phyloP scores from a whole-genome alignment of 345 rosid species.

The Eutrema yunnanense region DNA sequence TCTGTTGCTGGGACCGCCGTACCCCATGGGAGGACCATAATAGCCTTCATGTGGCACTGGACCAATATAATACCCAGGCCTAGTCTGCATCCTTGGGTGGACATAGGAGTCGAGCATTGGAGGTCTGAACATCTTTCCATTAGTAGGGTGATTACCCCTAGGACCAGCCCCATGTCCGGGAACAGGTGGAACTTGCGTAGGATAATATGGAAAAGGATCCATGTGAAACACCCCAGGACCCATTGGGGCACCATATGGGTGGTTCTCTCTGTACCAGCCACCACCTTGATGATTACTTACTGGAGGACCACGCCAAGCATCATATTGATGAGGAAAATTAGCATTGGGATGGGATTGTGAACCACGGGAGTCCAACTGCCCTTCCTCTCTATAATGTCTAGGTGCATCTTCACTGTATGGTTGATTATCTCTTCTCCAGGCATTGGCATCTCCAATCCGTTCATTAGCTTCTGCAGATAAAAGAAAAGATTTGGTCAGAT shows the following conservation, averaged over 20 bases:
- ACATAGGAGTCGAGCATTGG: constrained; percentile 70
- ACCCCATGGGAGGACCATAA: constrained; percentile 84
- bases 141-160: constrained; percentile 61
- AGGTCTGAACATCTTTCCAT: constrained; percentile 75
- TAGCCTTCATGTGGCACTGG: constrained; percentile 72
- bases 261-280: constrained; percentile 90
- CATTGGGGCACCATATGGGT: constrained; percentile 71
- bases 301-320: constrained; percentile 78
- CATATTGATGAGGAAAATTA: constrained; percentile 58
- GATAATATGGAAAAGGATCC: constrained; percentile 82
- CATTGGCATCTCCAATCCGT: constrained; percentile 35
- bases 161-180: constrained; percentile 61
- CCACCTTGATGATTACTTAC: constrained; percentile 79
- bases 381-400: constrained; percentile 50
- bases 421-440: constrained; percentile 71
- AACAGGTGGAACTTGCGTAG: constrained; percentile 59
- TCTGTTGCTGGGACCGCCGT: constrained; percentile 58
- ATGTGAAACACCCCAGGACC: constrained; percentile 77
- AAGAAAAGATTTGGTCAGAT: not conserved
- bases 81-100: constrained; percentile 73
- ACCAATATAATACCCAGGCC: constrained; percentile 85
- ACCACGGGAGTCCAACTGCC: constrained; percentile 62
- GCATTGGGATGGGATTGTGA: constrained; percentile 57
- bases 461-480: constrained; percentile 34
- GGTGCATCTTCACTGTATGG: constrained; percentile 53